Percentiles rank a stretch among this genome's conserved stretches.
phyloP scores from a whole-genome alignment of 495 filamentous ascomycete species.

The Barbatosphaeria neglecta region DNA sequence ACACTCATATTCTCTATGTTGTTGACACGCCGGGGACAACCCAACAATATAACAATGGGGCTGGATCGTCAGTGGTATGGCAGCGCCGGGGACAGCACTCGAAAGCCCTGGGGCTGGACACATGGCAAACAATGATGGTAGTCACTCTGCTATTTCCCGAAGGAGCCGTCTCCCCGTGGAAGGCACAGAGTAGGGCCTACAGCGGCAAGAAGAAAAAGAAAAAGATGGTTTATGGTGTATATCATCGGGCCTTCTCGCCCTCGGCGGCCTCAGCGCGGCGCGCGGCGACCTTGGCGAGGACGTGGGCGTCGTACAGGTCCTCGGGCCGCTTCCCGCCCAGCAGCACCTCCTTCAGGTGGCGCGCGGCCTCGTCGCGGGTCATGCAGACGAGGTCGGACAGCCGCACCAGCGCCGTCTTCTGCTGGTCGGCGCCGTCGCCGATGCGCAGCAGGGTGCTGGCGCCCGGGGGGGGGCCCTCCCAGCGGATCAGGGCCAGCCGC shows the following conservation, averaged over 20 bases:
- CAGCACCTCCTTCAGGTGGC: constrained; percentile 73
- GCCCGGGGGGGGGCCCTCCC: constrained; percentile 49
- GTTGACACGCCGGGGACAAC: no score
- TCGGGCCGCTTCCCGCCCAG: constrained; percentile 52
- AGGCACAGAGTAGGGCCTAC: no score
- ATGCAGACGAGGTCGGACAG: constrained; percentile 76
- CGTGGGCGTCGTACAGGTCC: constrained; percentile 57
- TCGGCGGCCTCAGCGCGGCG: constrained; percentile 48
- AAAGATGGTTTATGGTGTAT: constrained; percentile 7
- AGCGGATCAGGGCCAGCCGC: constrained; percentile 63
- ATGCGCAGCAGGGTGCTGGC: constrained; percentile 34
- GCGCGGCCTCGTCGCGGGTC: constrained; percentile 86
- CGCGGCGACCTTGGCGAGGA: constrained; percentile 51
- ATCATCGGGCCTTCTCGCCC: constrained; percentile 15
- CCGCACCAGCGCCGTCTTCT: constrained; percentile 53
- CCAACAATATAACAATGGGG: no score
- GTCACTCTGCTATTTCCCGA: no score
- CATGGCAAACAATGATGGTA: no score
- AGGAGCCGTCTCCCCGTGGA: no score
- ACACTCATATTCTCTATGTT: no score
- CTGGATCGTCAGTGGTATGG: no score
- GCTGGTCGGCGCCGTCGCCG: constrained; percentile 48
- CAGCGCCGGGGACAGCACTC: no score
- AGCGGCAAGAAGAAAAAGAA: no score
- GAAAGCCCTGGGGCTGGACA: no score